Evolutionary conservation across 371 early-diverging fungal genomes (phyloP), one percentile per base, ranked within the genome.

Genomic region (Sporodiniella umbellata): DNA sequence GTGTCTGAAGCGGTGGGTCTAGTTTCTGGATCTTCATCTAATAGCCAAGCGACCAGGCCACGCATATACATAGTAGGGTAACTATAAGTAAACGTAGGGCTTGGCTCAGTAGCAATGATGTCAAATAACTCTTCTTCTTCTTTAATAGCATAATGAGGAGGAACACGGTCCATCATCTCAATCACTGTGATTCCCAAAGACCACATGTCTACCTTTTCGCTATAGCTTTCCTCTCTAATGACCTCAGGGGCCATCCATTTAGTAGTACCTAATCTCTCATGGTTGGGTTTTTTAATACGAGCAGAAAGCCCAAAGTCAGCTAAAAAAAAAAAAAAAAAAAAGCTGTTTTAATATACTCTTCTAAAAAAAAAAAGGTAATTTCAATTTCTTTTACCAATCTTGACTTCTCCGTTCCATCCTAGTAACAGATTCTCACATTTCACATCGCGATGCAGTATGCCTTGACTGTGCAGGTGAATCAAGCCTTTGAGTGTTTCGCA

Each of bases 371-470:
- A n/a, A n/a, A n/a, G n/a, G n/a, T n/a, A n/a, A n/a, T n/a, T n/a
- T n/a, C n/a, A n/a, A n/a, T n/a, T n/a, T 14, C 10, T 95, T 70
- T 96, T 98, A 33, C 91, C 90, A 48, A 99, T 87, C 72, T 98
- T 99, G 48, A 99, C 78, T 62, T 95, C 88, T 33, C 94, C 96
- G 50, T 96, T 81, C 45, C 83, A 70, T 17, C 94, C 97, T 25
- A 99, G 69, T 40, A 99, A 71, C 47, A 99, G 64, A 63, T 99
- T 99, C 61, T 99, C 99, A 45, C 93, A 94, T 67, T 96, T 95
- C 56, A 95, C 84, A 62, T 92, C 92, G 22, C 99, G 76, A 66
- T 99, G 99, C 54, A 99, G 93, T 19, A 99, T 91, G 42, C 95
- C 85, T 59, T 93, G 92, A 18, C 72, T 60, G 64, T 99, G 99